phyloP scores from a whole-genome alignment of 169 alveolate species.

The Neospora caninum region DNA sequence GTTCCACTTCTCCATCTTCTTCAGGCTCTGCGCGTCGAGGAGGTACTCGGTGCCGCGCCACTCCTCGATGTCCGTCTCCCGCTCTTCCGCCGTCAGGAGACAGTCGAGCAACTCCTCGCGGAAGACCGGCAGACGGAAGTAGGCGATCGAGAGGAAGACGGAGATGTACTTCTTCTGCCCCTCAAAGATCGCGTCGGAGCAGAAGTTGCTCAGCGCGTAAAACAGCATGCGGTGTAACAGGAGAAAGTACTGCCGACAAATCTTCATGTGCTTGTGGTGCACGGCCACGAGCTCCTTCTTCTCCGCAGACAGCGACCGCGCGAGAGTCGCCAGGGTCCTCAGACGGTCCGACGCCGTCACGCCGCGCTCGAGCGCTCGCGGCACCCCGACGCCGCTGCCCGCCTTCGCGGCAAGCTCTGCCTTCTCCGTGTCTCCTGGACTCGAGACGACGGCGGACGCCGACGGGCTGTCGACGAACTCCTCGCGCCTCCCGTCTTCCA shows the following conservation, averaged over 20 bases:
- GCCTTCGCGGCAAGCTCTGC: neutral
- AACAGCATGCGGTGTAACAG: conserved; percentile 63
- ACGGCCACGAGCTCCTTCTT: neutral
- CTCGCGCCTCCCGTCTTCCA: neutral
- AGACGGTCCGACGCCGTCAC: conserved; percentile 24
- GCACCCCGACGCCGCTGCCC: neutral
- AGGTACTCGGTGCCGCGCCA: conserved; percentile 69
- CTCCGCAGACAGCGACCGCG: conserved; percentile 3
- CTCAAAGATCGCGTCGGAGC: conserved; percentile 66
- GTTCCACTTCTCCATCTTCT: conserved; percentile 40
- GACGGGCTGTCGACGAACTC: no score
- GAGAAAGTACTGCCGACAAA: conserved; percentile 64
- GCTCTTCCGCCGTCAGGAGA: conserved; percentile 40
- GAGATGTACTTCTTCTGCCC: conserved; percentile 64
- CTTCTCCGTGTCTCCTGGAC: neutral
- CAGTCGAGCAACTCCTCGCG: conserved; percentile 57
- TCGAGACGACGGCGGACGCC: neutral
- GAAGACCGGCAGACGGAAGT: conserved; percentile 68
- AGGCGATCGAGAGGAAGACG: conserved; percentile 48
- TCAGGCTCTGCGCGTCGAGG: conserved; percentile 44
- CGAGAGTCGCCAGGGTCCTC: neutral
- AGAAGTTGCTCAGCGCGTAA: conserved; percentile 52
- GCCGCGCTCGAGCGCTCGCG: conserved; percentile 58
- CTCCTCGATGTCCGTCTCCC: conserved; percentile 56
- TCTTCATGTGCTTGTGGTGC: conserved; percentile 66